Evolutionary conservation across 2,329 filamentous ascomycete genomes (phyloP), one percentile per base, ranked within the genome.

Genomic region (Whalleya microplaca): DNA sequence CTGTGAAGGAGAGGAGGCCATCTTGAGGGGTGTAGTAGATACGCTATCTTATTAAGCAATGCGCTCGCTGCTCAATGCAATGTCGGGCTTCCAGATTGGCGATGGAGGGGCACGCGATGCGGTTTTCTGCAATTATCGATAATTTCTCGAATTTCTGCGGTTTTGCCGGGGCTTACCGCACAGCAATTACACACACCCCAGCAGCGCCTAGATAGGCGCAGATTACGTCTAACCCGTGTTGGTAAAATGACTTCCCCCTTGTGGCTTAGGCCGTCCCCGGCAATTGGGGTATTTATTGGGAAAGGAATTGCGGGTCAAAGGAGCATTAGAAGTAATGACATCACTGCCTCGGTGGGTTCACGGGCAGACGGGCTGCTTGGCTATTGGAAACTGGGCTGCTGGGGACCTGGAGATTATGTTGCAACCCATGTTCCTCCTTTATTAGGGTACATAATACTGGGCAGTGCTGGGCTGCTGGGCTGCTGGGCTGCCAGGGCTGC

Each of bases 51-150:
- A n/a, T n/a, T n/a, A n/a, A n/a, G n/a, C n/a, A n/a, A n/a, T n/a
- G n/a, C n/a, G n/a, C n/a, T n/a, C n/a, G n/a, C n/a, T n/a, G n/a
- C n/a, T n/a, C n/a, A n/a, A n/a, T n/a, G 56, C 40, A 48, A 18
- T 37, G 49, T 53, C 47, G 53, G 49, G 51, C 48, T 48, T 48
- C 37, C n/a, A 32, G 20, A 18, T 37, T 48, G 10, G 27, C 44
- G 41, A 56, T 63, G 53, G 60, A 63, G 60, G 60, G 60, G 60
- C 57, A 60, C 52, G 51, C 32, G 32, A 37, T 40, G 12, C 41
- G 21, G 41, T 51, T 55, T 46, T 49, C 47, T 32, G 42, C 48
- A 51, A 49, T 48, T 47, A 37, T 51, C 54, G 53, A 54, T 44
- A 51, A 56, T 55, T 56, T 55, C 45, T 53, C 51, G 3, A 40